Percentiles rank a stretch among this genome's conserved stretches.
Conservation (phyloP, 352 stramenopile genomes). For the Globisporangium megalacanthum region DNA sequence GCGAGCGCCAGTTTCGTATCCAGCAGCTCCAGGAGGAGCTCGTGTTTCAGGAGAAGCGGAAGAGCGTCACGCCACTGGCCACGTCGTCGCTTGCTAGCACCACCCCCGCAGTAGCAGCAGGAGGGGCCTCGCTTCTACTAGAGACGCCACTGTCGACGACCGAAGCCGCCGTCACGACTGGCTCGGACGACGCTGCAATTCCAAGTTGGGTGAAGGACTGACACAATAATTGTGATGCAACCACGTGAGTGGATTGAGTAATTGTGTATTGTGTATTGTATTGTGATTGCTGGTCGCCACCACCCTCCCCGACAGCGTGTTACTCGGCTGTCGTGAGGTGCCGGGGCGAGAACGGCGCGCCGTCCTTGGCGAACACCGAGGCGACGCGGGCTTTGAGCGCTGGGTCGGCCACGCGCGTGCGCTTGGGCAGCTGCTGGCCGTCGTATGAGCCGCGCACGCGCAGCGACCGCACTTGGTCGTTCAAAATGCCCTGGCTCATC, state of each 20-base stretch:
- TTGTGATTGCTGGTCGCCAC: not conserved
- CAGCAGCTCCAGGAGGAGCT: slow-evolving; percentile 70
- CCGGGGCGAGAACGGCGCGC: slow-evolving; percentile 22
- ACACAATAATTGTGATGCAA: not conserved
- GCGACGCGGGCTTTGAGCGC: slow-evolving; percentile 40
- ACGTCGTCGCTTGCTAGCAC: not conserved
- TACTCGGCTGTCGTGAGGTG: slow-evolving; percentile 8
- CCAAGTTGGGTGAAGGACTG: slow-evolving; percentile 42
- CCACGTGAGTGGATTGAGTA: not conserved
- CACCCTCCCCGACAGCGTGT: not conserved
- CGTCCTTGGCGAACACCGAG: slow-evolving; percentile 22
- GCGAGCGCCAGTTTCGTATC: slow-evolving; percentile 55
- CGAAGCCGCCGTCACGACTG: slow-evolving; percentile 2
- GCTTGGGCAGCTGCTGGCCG: slow-evolving; percentile 21
- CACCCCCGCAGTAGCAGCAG: not conserved
- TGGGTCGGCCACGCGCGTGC: slow-evolving; percentile 17
- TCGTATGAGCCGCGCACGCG: slow-evolving; percentile 42
- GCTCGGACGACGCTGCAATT: slow-evolving; percentile 18
- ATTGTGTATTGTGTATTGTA: slow-evolving; percentile 5
- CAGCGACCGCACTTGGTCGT: slow-evolving; percentile 60
- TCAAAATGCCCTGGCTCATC: slow-evolving; percentile 65
- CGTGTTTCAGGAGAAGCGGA: slow-evolving; percentile 53
- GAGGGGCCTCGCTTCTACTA: not conserved
- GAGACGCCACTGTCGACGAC: not conserved
- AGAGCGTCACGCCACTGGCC: slow-evolving; percentile 6